phyloP scores from a whole-genome alignment of 2,329 filamentous ascomycete species.

The Xylariaceae sp. region DNA sequence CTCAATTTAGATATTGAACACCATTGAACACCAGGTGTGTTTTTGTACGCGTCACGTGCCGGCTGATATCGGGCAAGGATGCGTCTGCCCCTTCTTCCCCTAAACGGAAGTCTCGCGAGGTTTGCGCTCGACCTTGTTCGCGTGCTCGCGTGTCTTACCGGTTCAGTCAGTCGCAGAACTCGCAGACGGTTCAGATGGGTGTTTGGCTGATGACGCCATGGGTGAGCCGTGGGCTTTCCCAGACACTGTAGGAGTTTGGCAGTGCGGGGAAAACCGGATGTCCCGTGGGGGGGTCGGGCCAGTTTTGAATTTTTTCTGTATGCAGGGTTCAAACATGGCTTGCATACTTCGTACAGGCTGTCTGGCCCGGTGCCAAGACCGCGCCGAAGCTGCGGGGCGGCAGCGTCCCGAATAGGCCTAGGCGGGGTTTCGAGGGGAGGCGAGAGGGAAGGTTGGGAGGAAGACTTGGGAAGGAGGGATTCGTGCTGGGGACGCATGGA shows the following conservation, averaged over 20 bases:
- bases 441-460: no score
- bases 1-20: no score
- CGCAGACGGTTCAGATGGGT: neutral
- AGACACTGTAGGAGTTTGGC: neutral
- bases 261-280: conserved; percentile 16
- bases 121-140: neutral
- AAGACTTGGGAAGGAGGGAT: no score
- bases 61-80: no score
- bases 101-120: no score
- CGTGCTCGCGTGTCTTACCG: neutral
- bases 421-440: neutral
- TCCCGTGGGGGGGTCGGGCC: conserved; percentile 6
- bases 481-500: no score
- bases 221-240: neutral
- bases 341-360: neutral
- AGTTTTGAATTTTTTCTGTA: neutral
- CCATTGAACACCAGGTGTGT: no score
- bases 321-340: neutral
- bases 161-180: neutral
- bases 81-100: no score
- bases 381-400: neutral
- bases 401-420: neutral
- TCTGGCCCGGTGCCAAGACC: neutral
- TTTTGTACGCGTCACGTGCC: no score
- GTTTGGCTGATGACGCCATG: neutral